Evolutionary conservation across 2,329 filamentous ascomycete genomes (phyloP), one percentile per base, ranked within the genome.

Genomic region (Alternaria arbusti): DNA sequence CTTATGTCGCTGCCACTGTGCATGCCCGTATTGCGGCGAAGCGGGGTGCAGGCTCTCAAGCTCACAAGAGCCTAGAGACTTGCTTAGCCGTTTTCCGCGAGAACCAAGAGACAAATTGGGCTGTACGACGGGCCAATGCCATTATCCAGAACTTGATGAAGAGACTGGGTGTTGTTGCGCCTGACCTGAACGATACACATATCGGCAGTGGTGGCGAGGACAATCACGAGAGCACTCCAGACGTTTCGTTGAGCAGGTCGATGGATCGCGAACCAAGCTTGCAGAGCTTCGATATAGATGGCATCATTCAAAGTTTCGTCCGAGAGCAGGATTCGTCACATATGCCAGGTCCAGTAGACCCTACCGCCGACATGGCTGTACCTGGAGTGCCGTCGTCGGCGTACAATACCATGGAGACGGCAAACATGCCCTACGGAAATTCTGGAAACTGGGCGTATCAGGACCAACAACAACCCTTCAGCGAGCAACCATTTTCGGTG

Each of bases 1-100:
- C 84, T 0, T 88, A 87, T 61, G 84, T 87, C 1, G 82, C 82
- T 5, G 85, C 84, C 0, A 87, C 85, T 0, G 86, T 87, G 17
- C 82, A 85, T 54, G 83, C 82, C 0, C 84, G 85, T 4, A 84
- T 85, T 0, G 83, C 85, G 4, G 82, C 83, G 46, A 78, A 82
- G 9, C 78, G 79, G 8, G 72, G 71, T 0, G 76, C 77, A 0
- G 84, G 82, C 0, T 77, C 81, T 5, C 80, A 83, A 49, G 72
- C 72, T 15, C 69, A 73, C 28, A 72, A 61, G 26, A 74, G 60
- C 28, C 64, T 86, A 0, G 77, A 79, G 26, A 82, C 80, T 0
- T 86, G 84, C 58, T 67, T 86, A 1, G 78, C 79, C 0, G 81
- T 86, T 0, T 84, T 86, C 23, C 70, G 79, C 13, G 81, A 84